Conservation (phyloP, 345 rosid genomes). For the Eucalyptus erythrocorys region DNA sequence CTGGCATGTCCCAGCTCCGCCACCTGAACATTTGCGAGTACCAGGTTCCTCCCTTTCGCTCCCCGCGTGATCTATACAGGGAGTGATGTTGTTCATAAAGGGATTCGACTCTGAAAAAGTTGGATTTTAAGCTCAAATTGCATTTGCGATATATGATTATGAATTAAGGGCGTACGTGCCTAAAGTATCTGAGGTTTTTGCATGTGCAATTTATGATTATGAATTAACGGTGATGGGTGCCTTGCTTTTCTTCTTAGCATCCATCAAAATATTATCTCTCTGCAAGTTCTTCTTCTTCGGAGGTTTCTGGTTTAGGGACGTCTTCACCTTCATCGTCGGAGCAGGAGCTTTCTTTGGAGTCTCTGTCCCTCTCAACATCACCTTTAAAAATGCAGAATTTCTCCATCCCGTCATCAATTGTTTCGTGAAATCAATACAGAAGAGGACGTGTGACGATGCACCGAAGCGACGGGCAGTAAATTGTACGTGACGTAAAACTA, state of each 20-base stretch:
- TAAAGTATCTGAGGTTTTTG: too few relatives aligned
- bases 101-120: neutral
- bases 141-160: neutral
- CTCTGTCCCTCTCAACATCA: conserved; percentile 39
- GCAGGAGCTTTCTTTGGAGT: conserved; percentile 26
- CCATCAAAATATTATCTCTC: neutral
- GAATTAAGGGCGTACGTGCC: too few relatives aligned
- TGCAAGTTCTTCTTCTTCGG: neutral
- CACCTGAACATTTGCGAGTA: conserved; percentile 93
- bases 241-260: conserved; percentile 43
- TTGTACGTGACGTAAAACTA: neutral
- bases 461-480: neutral
- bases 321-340: conserved; percentile 16
- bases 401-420: conserved; percentile 9
- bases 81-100: neutral
- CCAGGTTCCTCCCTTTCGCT: conserved; percentile 33
- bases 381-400: conserved; percentile 30
- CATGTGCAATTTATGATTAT: conserved; percentile 14
- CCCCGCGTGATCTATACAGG: too few relatives aligned
- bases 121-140: neutral
- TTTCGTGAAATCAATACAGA: neutral
- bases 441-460: neutral
- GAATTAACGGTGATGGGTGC: conserved; percentile 55
- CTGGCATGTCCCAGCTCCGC: conserved; percentile 79
- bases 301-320: neutral